Percentiles rank a stretch among this genome's conserved stretches.
Evolutionary conservation across 2,329 filamentous ascomycete genomes (phyloP).

Genomic region (Scytalidium sp.): DNA sequence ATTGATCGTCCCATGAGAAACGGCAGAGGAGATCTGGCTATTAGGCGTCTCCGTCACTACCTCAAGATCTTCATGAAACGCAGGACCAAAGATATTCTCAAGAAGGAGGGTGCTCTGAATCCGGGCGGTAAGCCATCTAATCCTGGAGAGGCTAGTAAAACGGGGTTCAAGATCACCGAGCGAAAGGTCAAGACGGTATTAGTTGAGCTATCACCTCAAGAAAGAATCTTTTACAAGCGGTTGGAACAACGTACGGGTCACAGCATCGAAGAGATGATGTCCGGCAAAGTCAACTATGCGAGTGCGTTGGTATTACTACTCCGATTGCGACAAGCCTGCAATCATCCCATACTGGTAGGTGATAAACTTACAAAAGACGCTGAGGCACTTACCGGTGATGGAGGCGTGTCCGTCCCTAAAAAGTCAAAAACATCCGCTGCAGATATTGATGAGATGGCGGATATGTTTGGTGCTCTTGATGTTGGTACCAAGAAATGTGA

Average conservation of each 20-base stretch:
- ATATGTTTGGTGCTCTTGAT: slow-evolving; percentile 81
- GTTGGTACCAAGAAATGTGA: slow-evolving; percentile 31
- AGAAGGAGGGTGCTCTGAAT: slow-evolving; percentile 77
- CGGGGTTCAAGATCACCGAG: slow-evolving; percentile 86
- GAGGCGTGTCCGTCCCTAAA: slow-evolving; percentile 40
- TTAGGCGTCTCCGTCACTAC: slow-evolving; percentile 79
- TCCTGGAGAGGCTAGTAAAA: slow-evolving; percentile 44
- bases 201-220: slow-evolving; percentile 73
- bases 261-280: slow-evolving; percentile 87
- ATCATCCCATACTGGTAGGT: slow-evolving; percentile 86
- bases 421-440: slow-evolving; percentile 43
- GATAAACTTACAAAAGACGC: slow-evolving; percentile 84
- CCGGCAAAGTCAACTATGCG: slow-evolving; percentile 80
- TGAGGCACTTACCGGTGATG: slow-evolving; percentile 71
- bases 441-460: slow-evolving; percentile 75
- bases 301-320: slow-evolving; percentile 91
- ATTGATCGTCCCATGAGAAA: slow-evolving; percentile 90
- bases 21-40: slow-evolving; percentile 84
- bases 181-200: slow-evolving; percentile 81
- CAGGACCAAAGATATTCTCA: slow-evolving; percentile 96
- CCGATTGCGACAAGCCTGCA: slow-evolving; percentile 87
- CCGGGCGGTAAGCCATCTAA: slow-evolving; percentile 63
- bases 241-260: slow-evolving; percentile 82
- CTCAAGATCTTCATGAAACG: slow-evolving; percentile 96
- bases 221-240: slow-evolving; percentile 81